phyloP scores from a whole-genome alignment of 345 rosid genomes.

The Populus ilicifolia region DNA sequence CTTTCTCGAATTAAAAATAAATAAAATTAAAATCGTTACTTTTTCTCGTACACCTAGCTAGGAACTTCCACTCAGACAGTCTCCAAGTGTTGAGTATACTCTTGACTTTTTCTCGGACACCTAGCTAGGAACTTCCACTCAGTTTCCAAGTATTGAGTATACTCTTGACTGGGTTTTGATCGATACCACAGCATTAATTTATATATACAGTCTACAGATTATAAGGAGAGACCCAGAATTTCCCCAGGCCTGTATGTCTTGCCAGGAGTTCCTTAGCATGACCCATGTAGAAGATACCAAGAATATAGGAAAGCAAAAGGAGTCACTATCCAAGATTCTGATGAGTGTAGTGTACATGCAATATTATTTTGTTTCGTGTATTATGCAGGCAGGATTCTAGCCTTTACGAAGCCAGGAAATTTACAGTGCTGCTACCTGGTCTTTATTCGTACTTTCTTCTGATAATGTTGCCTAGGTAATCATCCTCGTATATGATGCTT shows the following conservation, averaged over 20 bases:
- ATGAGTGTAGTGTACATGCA: too few species aligned
- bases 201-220: background rate
- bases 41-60: background rate
- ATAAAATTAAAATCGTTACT: too few species aligned
- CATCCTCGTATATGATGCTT: background rate
- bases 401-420: too few species aligned
- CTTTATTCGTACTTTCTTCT: background rate
- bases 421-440: background rate
- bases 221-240: background rate
- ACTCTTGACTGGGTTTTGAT: background rate
- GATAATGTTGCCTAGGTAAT: background rate
- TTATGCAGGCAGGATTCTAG: too few species aligned
- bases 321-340: background rate
- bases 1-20: too few species aligned
- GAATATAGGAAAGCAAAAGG: background rate
- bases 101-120: background rate
- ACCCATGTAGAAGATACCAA: background rate
- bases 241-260: background rate
- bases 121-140: background rate
- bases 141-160: too few species aligned
- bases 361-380: too few species aligned
- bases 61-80: background rate
- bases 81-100: too few species aligned
- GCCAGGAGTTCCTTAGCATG: background rate
- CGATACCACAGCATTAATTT: background rate